phyloP scores from a whole-genome alignment of 768 basidiomycete genomes.

The Phaeotremella fagi region DNA sequence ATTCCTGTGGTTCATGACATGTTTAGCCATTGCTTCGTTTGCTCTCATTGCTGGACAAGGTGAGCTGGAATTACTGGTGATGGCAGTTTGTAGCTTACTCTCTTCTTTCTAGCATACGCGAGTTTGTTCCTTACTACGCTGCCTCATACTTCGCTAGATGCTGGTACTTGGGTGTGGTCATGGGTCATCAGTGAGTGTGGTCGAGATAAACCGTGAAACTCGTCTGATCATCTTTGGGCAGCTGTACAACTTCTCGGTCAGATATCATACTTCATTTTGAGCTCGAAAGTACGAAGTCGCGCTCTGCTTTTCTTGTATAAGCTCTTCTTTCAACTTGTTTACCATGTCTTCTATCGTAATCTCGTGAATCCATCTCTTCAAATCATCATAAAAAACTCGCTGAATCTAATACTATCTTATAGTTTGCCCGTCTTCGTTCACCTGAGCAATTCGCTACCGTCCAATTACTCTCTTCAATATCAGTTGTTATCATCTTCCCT shows the following conservation, averaged over 20 bases:
- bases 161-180: constrained; percentile 50
- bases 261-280: constrained; percentile 48
- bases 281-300: constrained; percentile 48
- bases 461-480: constrained; percentile 48
- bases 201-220: background rate
- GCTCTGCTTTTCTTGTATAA: constrained; percentile 51
- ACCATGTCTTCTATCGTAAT: constrained; percentile 45
- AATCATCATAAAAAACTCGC: background rate
- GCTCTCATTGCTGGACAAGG: constrained; percentile 51
- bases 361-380: constrained; percentile 35
- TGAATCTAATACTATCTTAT: background rate
- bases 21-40: constrained; percentile 48
- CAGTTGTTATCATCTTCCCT: constrained; percentile 49
- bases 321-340: constrained; percentile 46
- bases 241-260: constrained; percentile 43
- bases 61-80: constrained; percentile 4
- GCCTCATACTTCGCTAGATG: constrained; percentile 50
- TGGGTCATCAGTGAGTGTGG: constrained; percentile 47
- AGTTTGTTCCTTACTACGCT: constrained; percentile 50
- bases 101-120: constrained; percentile 43
- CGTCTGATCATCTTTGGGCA: constrained; percentile 1
- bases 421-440: constrained; percentile 50
- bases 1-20: constrained; percentile 52
- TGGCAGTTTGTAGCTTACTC: background rate
- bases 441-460: constrained; percentile 49